Conservation (phyloP, 2,329 filamentous ascomycete genomes). For the Talaromyces sp. region DNA sequence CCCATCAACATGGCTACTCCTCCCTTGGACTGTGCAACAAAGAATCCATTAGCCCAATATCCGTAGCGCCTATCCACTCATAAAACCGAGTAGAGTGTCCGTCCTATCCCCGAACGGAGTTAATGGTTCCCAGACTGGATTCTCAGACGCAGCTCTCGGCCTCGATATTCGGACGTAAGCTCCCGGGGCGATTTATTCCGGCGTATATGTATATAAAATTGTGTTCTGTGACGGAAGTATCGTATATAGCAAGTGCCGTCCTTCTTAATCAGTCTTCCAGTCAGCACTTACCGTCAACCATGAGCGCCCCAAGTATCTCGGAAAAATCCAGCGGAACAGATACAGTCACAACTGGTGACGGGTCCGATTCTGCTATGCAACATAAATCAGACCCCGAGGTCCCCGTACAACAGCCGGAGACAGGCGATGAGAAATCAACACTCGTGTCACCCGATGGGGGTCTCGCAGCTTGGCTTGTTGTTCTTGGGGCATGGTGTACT, state of each 20-base stretch:
- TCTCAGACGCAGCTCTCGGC: too few species aligned
- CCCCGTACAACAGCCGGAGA: background rate
- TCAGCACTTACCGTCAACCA: background rate
- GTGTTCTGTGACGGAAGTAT: background rate
- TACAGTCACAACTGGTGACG: background rate
- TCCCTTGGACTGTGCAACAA: too few species aligned
- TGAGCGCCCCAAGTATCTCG: background rate
- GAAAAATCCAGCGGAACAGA: background rate
- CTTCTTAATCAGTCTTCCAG: background rate
- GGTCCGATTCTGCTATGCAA: background rate
- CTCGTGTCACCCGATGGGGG: constrained; percentile 22
- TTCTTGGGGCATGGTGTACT: constrained; percentile 22
- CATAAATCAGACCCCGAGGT: background rate
- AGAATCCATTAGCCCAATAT: too few species aligned
- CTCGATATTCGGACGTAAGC: too few species aligned
- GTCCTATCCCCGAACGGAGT: too few species aligned
- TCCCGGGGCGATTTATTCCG: too few species aligned
- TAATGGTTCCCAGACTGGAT: too few species aligned
- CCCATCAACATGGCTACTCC: too few species aligned
- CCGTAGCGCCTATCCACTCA: too few species aligned
- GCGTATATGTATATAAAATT: background rate
- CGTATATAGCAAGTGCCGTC: background rate
- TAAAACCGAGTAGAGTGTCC: too few species aligned
- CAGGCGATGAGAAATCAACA: background rate
- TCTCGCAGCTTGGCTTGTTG: constrained; percentile 27